Evolutionary conservation across 1,284 basidiomycete genomes (phyloP), one percentile per base, ranked within the genome.

Genomic region (Cutaneotrichosporon sp.): DNA sequence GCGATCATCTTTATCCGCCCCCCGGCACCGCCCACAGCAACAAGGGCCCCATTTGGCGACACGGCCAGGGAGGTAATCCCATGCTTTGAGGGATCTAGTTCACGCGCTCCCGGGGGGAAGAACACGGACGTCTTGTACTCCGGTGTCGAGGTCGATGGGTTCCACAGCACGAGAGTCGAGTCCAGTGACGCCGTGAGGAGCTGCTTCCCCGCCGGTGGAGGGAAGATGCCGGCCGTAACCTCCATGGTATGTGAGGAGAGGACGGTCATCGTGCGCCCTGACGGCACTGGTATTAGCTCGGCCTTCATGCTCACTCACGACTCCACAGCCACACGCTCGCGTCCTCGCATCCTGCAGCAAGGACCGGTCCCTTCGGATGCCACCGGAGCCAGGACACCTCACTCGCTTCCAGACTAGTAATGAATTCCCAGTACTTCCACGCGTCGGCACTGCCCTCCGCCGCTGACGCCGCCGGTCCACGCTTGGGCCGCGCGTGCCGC

Each of bases 241-340:
- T 90, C 77, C 8, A 86, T 83, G 2, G 84, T 86, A 75, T 98
- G 94, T 1, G 90, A 90, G 1, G 89, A 87, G 65, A 97, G 90
- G 14, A 97, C 93, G 68, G 94, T 89, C 88, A 97, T 93, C 37
- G 86, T 91, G 60, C 84, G 87, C 46, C 93, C 94, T 3, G 85
- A 87, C 2, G 94, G 94, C 39, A 98, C 91, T 94, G 70, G 19
- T 0, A 41, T 53, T 33, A 48, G 52, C 26, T 4, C 25, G 12
- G n/a, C 19, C 24, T 20, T 22, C 17, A 16, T 9, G n/a, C n/a
- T 3, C 16, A 38, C 51, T 66, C 72, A 93, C 92, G 76, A 77
- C 96, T 88, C 93, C 93, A 99, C 65, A 98, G 79, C 94, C 94
- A 98, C 20, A 94, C 84, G 3, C 88, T 96, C 3, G 87, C 83